Percentiles rank a stretch among this genome's conserved stretches.
phyloP scores from a whole-genome alignment of 306 rosid genomes.

The Cicer cuneatum region DNA sequence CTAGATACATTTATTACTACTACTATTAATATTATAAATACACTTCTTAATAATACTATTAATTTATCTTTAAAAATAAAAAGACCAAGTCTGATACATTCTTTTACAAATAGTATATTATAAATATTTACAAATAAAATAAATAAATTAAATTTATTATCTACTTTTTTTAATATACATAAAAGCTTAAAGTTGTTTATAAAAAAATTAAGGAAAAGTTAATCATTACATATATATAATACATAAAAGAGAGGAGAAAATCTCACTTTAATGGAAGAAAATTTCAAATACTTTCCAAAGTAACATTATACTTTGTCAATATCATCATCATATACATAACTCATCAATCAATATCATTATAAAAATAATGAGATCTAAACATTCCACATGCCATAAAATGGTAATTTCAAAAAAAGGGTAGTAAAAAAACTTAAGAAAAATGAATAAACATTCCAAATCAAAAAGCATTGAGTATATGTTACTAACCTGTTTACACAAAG shows the following conservation, averaged over 20 bases:
- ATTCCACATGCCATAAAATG: background rate
- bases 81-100: too few relatives aligned
- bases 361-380: constrained; percentile 32
- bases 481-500: constrained; percentile 83
- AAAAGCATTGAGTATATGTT: background rate
- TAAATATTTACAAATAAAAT: too few relatives aligned
- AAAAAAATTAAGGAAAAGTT: background rate
- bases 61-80: too few relatives aligned
- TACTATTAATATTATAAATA: too few relatives aligned
- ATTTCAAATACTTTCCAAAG: background rate
- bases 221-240: background rate
- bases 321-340: background rate
- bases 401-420: background rate
- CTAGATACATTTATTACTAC: too few relatives aligned
- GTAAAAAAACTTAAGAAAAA: background rate
- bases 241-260: background rate
- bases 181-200: too few relatives aligned
- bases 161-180: too few relatives aligned
- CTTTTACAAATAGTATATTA: too few relatives aligned
- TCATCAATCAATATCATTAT: constrained; percentile 6
- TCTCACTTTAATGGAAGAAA: background rate
- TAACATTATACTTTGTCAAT: background rate
- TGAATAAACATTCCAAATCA: background rate
- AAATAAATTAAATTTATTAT: too few relatives aligned
- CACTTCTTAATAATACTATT: too few relatives aligned